Base-by-base conservation (phyloP, 176 grass and related monocot genomes). In the Oryza meyeriana region DNA sequence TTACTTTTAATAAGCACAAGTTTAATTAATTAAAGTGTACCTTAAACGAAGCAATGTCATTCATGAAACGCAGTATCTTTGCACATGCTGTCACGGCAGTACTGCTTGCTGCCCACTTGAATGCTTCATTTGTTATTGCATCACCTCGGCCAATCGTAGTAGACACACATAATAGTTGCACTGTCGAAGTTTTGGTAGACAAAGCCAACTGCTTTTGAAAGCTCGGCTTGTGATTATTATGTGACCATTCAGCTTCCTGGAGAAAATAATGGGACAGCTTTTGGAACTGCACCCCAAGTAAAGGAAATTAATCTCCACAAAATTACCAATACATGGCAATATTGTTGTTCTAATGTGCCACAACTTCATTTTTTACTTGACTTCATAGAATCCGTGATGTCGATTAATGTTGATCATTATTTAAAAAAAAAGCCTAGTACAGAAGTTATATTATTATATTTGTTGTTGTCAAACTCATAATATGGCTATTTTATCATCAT, bases 31-130 rank as follows among this genome's bases (percentile, higher is more conserved):
- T 84, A 55, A 41, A 64, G 18, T 50, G 6, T 65, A 86, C 79
- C 65, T 90, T 85, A 57, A 58, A 71, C 2, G 57, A 72, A 16
- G 33, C 13, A 27, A 90, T 44, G 25, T 90, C 89, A 81, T 87
- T 57, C 66, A 83, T 80, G 18, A 84, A 84, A 64, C 70, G 81
- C 5, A 6, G 6, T 33, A 91, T 38, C 14, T 72, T 10, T 10
- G 35, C 32, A 13, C 8, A 75, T 3, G 36, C 12, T 13, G 13
- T 50, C 1, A 50, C 38, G 17, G 29, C 5, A 20, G 1, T 18
- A 25, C 50, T 18, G 5, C 29, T 34, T 5, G 18, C 1, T 11
- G 42, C 13, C 81, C 70, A 84, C n/a, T 48, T 0, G 7, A 84
- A 66, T 14, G 22, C 26, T 33, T 84, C 81, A 17, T 38, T 31